Conservation (phyloP, 148 eudicot genomes). For the Rhododendron henanense region DNA sequence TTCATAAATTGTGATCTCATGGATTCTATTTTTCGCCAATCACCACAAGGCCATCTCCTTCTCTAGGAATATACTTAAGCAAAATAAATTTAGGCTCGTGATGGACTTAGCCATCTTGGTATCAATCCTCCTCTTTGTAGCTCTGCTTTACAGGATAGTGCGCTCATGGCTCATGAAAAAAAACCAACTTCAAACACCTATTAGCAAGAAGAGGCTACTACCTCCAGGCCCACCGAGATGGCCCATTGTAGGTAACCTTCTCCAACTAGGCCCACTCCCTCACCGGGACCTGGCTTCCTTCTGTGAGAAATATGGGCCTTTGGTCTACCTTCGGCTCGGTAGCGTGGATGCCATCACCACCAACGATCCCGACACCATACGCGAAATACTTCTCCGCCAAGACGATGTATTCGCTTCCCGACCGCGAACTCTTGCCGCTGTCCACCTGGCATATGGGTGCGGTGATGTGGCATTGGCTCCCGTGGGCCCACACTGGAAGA, state of each 20-base stretch:
- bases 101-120: constrained; percentile 36
- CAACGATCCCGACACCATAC: constrained; percentile 75
- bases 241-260: constrained; percentile 91
- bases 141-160: constrained; percentile 23
- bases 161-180: constrained; percentile 25
- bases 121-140: constrained; percentile 29
- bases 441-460: constrained; percentile 76
- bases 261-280: constrained; percentile 71
- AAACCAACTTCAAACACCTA: not conserved
- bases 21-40: not conserved
- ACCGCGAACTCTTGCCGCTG: constrained; percentile 75
- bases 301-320: constrained; percentile 72
- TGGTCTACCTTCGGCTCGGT: constrained; percentile 80
- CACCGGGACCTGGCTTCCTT: constrained; percentile 82
- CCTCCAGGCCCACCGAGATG: constrained; percentile 87
- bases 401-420: constrained; percentile 87
- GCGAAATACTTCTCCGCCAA: constrained; percentile 65
- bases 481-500: constrained; percentile 88
- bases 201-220: constrained; percentile 18
- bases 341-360: constrained; percentile 88
- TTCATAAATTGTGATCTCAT: not conserved
- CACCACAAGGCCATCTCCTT: not conserved
- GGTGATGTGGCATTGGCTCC: constrained; percentile 95
- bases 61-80: not conserved
- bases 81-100: not conserved